phyloP scores from a whole-genome alignment of 495 filamentous ascomycete species.

The Xylaria cubensis region DNA sequence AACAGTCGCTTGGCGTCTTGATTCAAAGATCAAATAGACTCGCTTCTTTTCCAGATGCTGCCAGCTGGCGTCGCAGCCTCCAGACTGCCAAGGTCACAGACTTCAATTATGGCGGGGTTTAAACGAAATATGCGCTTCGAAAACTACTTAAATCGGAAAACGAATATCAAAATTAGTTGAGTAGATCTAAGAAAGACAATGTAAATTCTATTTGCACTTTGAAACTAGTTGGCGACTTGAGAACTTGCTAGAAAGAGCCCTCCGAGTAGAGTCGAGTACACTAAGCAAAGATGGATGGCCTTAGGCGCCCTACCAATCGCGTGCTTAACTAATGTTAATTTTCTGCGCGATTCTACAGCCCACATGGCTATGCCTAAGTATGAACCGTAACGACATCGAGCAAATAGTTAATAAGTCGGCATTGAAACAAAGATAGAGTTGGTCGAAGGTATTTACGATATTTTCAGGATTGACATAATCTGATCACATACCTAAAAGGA shows the following conservation, averaged over 20 bases:
- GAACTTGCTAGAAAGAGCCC: not conserved
- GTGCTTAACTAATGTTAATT: slow-evolving; percentile 1
- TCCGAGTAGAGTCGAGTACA: not conserved
- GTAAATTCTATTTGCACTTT: not conserved
- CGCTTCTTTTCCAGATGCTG: not conserved
- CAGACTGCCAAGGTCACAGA: not conserved
- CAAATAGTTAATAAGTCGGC: not conserved
- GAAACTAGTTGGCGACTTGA: not conserved
- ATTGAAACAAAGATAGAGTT: not conserved
- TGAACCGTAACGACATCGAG: not conserved
- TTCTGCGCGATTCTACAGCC: slow-evolving; percentile 10
- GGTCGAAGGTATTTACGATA: not conserved
- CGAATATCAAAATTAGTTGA: not conserved
- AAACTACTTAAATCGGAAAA: not conserved
- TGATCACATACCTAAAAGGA: not conserved
- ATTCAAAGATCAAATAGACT: no score
- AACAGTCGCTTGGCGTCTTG: not conserved
- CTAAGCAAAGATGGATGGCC: not conserved
- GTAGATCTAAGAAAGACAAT: not conserved
- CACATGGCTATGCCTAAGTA: not conserved
- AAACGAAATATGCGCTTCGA: not conserved
- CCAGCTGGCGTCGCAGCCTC: not conserved
- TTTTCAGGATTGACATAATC: not conserved
- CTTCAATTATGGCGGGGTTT: not conserved
- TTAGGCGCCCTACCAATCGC: slow-evolving; percentile 8